A percentile compares a stretch with the other conserved stretches of the same genome.
phyloP scores from a whole-genome alignment of 108 stramenopile species.

The Schizochytrium sp. region DNA sequence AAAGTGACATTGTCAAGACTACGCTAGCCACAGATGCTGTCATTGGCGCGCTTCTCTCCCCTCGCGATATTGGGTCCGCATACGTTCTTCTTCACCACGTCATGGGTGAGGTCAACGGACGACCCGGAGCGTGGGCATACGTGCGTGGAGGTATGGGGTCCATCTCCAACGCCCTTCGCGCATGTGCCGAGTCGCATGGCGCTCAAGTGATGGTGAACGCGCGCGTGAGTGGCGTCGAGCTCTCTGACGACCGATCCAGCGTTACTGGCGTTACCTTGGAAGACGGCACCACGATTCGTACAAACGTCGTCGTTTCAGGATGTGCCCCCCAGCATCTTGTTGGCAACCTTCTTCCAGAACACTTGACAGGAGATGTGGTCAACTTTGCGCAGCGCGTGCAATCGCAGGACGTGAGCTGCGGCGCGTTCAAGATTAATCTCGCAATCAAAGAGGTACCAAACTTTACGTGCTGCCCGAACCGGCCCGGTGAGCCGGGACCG shows the following conservation, averaged over 20 bases:
- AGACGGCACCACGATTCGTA: background rate
- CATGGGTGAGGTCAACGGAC: constrained; percentile 34
- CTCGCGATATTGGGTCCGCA: constrained; percentile 23
- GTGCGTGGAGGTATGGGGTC: constrained; percentile 38
- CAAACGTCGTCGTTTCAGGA: background rate
- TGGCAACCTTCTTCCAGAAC: background rate
- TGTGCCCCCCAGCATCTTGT: constrained; percentile 21
- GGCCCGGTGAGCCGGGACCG: background rate
- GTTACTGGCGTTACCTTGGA: background rate
- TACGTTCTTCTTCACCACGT: constrained; percentile 46
- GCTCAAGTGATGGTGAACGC: constrained; percentile 11
- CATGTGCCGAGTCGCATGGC: constrained; percentile 7
- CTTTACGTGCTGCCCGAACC: constrained; percentile 1
- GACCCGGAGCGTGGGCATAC: constrained; percentile 29
- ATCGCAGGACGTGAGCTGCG: constrained; percentile 15
- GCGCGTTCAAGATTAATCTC: constrained; percentile 35
- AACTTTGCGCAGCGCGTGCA: background rate
- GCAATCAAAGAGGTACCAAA: constrained; percentile 22
- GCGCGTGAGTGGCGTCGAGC: background rate
- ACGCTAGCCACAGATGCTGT: constrained; percentile 44
- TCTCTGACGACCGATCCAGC: background rate
- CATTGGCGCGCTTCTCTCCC: constrained; percentile 31
- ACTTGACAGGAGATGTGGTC: background rate
- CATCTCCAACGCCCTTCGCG: constrained; percentile 22
- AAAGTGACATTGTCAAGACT: constrained; percentile 36